Percentiles rank a stretch among this genome's conserved stretches.
Conservation (phyloP, 352 stramenopile genomes). For the Pythium volutum region DNA sequence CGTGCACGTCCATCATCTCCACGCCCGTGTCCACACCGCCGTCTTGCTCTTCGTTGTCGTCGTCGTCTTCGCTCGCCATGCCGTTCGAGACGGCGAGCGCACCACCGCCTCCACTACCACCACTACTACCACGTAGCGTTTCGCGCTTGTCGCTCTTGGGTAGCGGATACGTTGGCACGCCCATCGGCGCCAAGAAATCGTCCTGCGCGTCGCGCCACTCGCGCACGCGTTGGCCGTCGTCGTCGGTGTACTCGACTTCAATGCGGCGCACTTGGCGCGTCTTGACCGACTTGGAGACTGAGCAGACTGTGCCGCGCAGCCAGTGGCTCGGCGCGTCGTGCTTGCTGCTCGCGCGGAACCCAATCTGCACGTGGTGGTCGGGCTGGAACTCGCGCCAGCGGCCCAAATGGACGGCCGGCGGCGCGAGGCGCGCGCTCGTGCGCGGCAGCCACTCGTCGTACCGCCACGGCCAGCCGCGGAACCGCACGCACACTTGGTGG, state of each 20-base stretch:
- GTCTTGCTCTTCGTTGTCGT: neutral
- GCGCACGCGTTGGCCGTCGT: neutral
- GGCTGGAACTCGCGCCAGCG: constrained; percentile 26
- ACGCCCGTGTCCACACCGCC: neutral
- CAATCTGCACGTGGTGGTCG: constrained; percentile 22
- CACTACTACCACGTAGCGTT: no score
- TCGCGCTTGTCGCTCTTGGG: neutral
- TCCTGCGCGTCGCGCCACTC: constrained; percentile 19
- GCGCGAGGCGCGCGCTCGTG: constrained; percentile 74
- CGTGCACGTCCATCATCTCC: neutral
- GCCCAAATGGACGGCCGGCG: constrained; percentile 57
- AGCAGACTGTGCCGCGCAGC: constrained; percentile 1
- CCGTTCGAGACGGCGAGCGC: neutral
- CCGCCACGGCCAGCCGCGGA: constrained; percentile 88
- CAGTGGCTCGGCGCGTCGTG: constrained; percentile 17
- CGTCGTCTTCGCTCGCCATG: neutral
- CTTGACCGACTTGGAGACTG: neutral
- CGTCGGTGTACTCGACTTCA: constrained; percentile 6
- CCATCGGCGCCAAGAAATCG: constrained; percentile 21
- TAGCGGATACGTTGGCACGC: constrained; percentile 14
- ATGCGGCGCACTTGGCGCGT: constrained; percentile 1
- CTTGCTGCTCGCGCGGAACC: constrained; percentile 6
- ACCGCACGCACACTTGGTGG: constrained; percentile 75
- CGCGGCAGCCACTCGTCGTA: constrained; percentile 91
- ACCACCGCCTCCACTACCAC: no score